phyloP scores from a whole-genome alignment of 768 basidiomycete species.

The Russula ochroleuca region DNA sequence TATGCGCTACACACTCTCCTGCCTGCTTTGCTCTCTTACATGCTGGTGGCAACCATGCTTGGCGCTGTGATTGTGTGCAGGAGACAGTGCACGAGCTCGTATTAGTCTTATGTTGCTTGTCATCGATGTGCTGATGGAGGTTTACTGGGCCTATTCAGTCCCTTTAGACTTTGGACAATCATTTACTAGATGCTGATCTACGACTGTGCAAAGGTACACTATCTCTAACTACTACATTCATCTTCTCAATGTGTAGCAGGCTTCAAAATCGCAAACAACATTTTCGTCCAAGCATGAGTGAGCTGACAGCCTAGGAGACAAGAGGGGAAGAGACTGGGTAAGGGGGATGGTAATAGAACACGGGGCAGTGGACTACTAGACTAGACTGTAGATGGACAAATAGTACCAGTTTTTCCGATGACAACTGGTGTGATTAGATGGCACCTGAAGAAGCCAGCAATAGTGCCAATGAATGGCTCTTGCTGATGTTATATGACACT shows the following conservation, averaged over 20 bases:
- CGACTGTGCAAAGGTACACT: not conserved
- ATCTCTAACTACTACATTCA: not conserved
- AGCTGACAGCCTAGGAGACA: not conserved
- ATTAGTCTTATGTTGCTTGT: slow-evolving; percentile 10
- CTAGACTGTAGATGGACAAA: not conserved
- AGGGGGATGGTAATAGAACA: too few species aligned
- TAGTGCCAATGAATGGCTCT: not conserved
- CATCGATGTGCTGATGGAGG: slow-evolving; percentile 14
- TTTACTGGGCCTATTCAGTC: slow-evolving; percentile 18
- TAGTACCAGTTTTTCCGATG: not conserved
- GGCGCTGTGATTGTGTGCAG: slow-evolving; percentile 18
- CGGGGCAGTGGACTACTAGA: not conserved
- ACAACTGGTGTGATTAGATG: not conserved
- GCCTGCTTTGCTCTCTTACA: slow-evolving; percentile 23
- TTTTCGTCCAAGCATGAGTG: not conserved
- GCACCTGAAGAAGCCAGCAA: not conserved
- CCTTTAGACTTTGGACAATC: too few species aligned
- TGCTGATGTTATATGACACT: not conserved
- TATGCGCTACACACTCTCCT: slow-evolving; percentile 25
- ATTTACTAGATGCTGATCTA: too few species aligned
- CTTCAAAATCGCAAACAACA: not conserved
- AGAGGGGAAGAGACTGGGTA: not conserved
- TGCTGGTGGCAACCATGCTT: slow-evolving; percentile 18
- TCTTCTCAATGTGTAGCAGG: not conserved
- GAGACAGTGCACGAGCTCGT: slow-evolving; percentile 19